Conservation (phyloP, 2,329 filamentous ascomycete genomes). For the Alternaria atra region DNA sequence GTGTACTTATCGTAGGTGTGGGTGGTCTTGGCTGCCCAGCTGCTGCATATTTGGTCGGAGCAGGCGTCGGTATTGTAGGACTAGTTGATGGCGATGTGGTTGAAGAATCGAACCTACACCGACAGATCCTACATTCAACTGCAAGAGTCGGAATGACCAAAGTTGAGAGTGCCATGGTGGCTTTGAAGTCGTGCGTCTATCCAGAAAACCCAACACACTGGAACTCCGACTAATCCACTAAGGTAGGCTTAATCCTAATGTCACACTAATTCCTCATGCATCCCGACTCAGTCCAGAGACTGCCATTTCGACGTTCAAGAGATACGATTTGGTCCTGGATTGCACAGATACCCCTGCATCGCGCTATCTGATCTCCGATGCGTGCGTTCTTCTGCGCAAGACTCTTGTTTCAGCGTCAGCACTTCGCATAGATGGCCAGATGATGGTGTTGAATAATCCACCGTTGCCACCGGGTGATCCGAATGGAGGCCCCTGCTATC, state of each 20-base stretch:
- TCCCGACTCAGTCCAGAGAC: constrained; percentile 74
- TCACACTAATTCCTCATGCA: constrained; percentile 70
- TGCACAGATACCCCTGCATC: constrained; percentile 94
- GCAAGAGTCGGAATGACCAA: constrained; percentile 77
- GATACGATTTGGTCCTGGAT: constrained; percentile 87
- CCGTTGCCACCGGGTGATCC: constrained; percentile 66
- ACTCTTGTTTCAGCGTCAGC: constrained; percentile 90
- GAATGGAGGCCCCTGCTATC: constrained; percentile 83
- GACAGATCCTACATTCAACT: constrained; percentile 84
- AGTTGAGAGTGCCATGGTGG: constrained; percentile 72
- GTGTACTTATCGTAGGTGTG: constrained; percentile 82
- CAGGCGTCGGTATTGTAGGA: constrained; percentile 84
- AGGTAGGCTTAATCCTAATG: constrained; percentile 74
- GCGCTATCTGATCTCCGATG: constrained; percentile 91
- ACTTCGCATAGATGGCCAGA: constrained; percentile 85
- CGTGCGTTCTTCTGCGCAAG: constrained; percentile 80
- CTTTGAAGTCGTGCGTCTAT: constrained; percentile 54
- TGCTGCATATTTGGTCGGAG: constrained; percentile 88
- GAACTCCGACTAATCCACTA: constrained; percentile 14
- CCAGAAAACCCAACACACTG: not conserved
- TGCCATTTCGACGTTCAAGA: constrained; percentile 70
- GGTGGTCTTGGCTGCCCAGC: constrained; percentile 93
- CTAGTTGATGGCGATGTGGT: constrained; percentile 89
- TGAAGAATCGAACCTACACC: constrained; percentile 89
- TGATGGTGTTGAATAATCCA: constrained; percentile 87